Percentiles rank a stretch among this genome's conserved stretches.
Conservation (phyloP, 495 filamentous ascomycete genomes). For the Aspergillus leporis region DNA sequence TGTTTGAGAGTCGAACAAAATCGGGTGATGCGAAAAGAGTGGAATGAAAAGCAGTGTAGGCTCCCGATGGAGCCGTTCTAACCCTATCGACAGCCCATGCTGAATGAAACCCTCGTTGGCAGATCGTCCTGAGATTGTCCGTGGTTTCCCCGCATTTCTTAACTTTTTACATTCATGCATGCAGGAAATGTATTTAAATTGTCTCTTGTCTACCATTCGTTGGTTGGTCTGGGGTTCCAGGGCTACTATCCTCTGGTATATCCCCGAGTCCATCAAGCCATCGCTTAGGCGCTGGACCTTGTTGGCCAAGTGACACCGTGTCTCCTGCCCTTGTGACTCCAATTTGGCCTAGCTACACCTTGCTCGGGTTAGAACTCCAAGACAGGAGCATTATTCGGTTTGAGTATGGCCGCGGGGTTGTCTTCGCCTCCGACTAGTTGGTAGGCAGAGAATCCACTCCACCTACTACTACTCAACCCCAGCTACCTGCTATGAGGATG, state of each 20-base stretch:
- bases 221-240: neutral
- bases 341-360: neutral
- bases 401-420: neutral
- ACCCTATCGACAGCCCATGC: neutral
- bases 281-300: neutral
- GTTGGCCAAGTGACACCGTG: neutral
- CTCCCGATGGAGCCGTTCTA: neutral
- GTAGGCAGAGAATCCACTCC: neutral
- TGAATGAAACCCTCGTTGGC: neutral
- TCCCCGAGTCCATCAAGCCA: neutral
- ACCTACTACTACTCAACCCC: neutral
- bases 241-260: neutral
- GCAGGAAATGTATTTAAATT: neutral
- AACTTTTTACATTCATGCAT: neutral
- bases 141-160: conserved; percentile 7
- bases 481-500: neutral
- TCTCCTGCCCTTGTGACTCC: neutral
- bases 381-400: neutral
- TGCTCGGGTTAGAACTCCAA: neutral
- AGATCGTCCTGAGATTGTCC: conserved; percentile 6
- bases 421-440: neutral
- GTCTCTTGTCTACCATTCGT: neutral
- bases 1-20: conserved; percentile 15
- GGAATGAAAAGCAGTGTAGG: neutral
- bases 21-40: conserved; percentile 4